These are phyloP conservation scores for Pezicula carpinea DNA, from an alignment of 2,329 filamentous ascomycete species.

Conservation along the genomic window DNA sequence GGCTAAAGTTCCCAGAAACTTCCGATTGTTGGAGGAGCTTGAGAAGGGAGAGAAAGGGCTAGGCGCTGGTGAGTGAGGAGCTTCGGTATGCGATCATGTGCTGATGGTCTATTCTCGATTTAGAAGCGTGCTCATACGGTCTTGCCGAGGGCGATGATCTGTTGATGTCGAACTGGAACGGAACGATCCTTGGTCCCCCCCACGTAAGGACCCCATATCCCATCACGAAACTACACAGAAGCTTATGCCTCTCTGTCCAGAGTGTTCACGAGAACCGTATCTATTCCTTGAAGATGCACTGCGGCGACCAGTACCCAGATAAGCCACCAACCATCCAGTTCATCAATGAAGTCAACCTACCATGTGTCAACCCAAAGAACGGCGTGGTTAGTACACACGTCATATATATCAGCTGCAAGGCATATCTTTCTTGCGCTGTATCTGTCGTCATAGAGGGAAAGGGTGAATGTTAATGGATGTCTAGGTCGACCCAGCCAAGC, in stretches of 20 bases:
- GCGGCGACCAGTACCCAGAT: constrained; percentile 84
- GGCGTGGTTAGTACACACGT: constrained; percentile 54
- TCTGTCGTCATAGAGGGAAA: not conserved
- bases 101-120: constrained; percentile 16
- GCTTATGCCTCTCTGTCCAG: constrained; percentile 36
- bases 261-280: constrained; percentile 98
- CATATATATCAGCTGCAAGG: not conserved
- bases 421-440: not conserved
- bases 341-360: constrained; percentile 92
- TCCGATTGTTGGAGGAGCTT: constrained; percentile 91
- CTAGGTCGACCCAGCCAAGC: constrained; percentile 74
- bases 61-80: constrained; percentile 64
- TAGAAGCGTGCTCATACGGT: constrained; percentile 96
- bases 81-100: not conserved
- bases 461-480: not conserved
- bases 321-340: constrained; percentile 86
- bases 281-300: constrained; percentile 97
- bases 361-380: constrained; percentile 77
- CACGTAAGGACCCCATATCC: constrained; percentile 59
- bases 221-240: not conserved
- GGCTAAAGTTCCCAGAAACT: constrained; percentile 87
- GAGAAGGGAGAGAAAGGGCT: constrained; percentile 99
- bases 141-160: constrained; percentile 91
- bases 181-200: constrained; percentile 92
- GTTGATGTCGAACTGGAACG: constrained; percentile 98